phyloP scores from a whole-genome alignment of 2,329 filamentous ascomycete genomes.

The Trichoderma oligosporum region DNA sequence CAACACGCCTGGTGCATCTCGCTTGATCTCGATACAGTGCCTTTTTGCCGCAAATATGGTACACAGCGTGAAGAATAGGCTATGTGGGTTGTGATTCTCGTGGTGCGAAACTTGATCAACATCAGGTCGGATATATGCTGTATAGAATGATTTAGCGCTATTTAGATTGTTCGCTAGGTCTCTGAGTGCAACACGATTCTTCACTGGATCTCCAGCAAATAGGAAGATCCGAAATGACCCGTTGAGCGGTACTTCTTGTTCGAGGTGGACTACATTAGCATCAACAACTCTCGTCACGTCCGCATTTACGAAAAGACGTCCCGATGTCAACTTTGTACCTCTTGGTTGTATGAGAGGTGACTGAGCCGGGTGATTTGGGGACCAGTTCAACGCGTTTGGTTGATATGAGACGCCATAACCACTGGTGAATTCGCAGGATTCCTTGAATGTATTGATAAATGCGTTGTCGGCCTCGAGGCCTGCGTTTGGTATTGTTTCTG shows the following conservation, averaged over 20 bases:
- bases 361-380: slow-evolving; percentile 64
- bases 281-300: slow-evolving; percentile 84
- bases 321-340: slow-evolving; percentile 64
- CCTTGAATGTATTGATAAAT: slow-evolving; percentile 88
- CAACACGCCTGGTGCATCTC: slow-evolving; percentile 66
- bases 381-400: slow-evolving; percentile 82
- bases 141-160: slow-evolving; percentile 68
- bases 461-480: slow-evolving; percentile 52
- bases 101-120: slow-evolving; percentile 64
- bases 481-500: slow-evolving; percentile 30
- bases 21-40: slow-evolving; percentile 66
- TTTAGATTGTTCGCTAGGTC: slow-evolving; percentile 66
- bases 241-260: slow-evolving; percentile 85
- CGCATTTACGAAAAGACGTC: slow-evolving; percentile 71
- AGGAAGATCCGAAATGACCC: slow-evolving; percentile 83
- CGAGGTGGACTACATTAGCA: slow-evolving; percentile 83
- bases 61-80: slow-evolving; percentile 73
- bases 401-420: slow-evolving; percentile 87
- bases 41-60: slow-evolving; percentile 69
- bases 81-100: slow-evolving; percentile 82
- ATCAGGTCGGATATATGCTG: slow-evolving; percentile 60
- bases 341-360: slow-evolving; percentile 65
- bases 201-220: slow-evolving; percentile 67
- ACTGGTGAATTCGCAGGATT: slow-evolving; percentile 85
- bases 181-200: slow-evolving; percentile 58